Conservation (phyloP, 2,329 filamentous ascomycete species). For the Colletotrichum simmondsii region DNA sequence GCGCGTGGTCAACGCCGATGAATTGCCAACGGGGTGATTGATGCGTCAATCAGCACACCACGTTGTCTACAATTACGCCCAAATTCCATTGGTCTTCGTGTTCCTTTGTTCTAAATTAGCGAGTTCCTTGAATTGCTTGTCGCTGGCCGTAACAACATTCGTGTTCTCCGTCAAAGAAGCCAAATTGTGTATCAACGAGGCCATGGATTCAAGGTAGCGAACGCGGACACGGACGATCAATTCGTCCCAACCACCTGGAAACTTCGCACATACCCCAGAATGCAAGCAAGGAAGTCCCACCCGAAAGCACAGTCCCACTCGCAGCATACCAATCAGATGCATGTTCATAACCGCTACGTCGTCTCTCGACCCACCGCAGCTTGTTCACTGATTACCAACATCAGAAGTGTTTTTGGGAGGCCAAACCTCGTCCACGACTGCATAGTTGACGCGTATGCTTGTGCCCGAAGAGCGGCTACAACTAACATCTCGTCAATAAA, state of each 20-base stretch:
- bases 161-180: background rate
- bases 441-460: background rate
- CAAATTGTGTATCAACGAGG: background rate
- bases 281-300: constrained; percentile 16
- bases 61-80: constrained; percentile 14
- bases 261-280: constrained; percentile 12
- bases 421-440: background rate
- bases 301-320: background rate
- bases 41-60: constrained; percentile 23
- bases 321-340: constrained; percentile 4
- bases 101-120: constrained; percentile 1
- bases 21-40: constrained; percentile 19
- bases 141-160: background rate
- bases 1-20: constrained; percentile 17
- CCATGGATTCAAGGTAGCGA: background rate
- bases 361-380: background rate
- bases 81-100: background rate
- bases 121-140: background rate
- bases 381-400: background rate
- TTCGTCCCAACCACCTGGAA: constrained; percentile 29
- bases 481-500: too few relatives aligned
- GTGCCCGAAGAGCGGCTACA: background rate
- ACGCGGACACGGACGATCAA: background rate
- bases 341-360: background rate
- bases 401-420: background rate